Percentiles rank a stretch among this genome's conserved stretches.
Conservation (phyloP, 2,329 filamentous ascomycete genomes). For the Capronia americana region DNA sequence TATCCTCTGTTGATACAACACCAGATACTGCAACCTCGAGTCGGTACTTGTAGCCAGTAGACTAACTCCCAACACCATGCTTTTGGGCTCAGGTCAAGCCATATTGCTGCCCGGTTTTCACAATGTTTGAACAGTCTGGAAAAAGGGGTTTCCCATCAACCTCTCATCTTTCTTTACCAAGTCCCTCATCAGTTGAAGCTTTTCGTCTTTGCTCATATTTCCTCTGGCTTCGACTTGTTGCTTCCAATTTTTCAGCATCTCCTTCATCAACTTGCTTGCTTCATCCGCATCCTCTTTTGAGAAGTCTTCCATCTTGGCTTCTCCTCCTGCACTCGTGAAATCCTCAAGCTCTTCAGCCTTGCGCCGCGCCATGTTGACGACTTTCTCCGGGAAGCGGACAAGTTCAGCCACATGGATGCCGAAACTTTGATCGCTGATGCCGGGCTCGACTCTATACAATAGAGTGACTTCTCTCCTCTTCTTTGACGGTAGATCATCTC, state of each 20-base stretch:
- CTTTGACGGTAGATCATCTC: constrained; percentile 45
- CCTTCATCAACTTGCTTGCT: constrained; percentile 83
- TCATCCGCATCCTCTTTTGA: constrained; percentile 87
- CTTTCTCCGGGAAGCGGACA: constrained; percentile 94
- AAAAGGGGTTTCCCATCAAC: constrained; percentile 62
- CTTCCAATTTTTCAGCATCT: constrained; percentile 85
- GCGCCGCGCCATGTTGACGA: constrained; percentile 98
- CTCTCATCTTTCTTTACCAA: constrained; percentile 76
- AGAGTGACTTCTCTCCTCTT: constrained; percentile 86
- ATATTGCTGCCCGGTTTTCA: constrained; percentile 35
- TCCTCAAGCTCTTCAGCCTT: constrained; percentile 99
- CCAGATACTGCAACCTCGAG: not conserved
- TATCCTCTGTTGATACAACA: not conserved
- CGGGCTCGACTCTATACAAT: constrained; percentile 94
- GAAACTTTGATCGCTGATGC: constrained; percentile 96
- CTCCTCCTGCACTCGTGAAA: constrained; percentile 75
- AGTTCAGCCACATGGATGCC: constrained; percentile 98
- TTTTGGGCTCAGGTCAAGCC: constrained; percentile 2
- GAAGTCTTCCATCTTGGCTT: constrained; percentile 61
- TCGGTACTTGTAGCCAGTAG: not conserved
- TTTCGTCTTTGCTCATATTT: constrained; percentile 72
- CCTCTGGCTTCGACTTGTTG: constrained; percentile 65
- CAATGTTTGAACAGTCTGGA: constrained; percentile 56
- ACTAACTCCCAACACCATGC: constrained; percentile 21
- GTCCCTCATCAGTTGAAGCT: constrained; percentile 78